Base-by-base conservation (phyloP, 2,329 filamentous ascomycete genomes). In the Penicillium crustosum region DNA sequence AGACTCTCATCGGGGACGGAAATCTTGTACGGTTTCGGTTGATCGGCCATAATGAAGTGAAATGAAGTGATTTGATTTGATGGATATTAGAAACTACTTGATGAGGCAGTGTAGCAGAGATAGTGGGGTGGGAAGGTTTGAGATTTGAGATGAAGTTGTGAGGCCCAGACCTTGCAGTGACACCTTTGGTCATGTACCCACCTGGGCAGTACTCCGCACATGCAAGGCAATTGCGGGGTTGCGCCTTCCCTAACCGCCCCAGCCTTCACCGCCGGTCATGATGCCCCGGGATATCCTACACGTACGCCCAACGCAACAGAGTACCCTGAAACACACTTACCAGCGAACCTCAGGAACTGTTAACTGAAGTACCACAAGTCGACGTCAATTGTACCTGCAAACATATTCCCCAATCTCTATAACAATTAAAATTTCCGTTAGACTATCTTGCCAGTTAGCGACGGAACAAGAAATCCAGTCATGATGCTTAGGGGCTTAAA, bases 1-100 rank as follows among this genome's bases (percentile, higher is more conserved):
- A 67, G 59, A 8, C 13, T 45, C 12, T 61, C 51, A 25, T 64
- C 54, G 3, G 61, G 44, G 7, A 67, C 42, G 6, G 60, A 60
- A 31, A 67, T 60, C 1, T 42, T 49, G 45, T 64, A 66, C 17
- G 57, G 57, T 17, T 58, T 49, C 6, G 31, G 42, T 9, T 50
- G 51, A 8, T 57, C 36, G 9, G 61, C 47, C 64, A 65, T 67
- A 9, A 4, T 58, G 21, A 49, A 6, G 6, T n/a, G 4, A 23
- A n/a, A n/a, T n/a, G n/a, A n/a, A 4, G 17, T 15, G 6, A 10
- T 25, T 27, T n/a, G 13, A 33, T 49, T 17, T 7, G 17, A 33
- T 23, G 15, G 8, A 13, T 19, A 29, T 15, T 29, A 10, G n/a
- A 50, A 44, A 15, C 3, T 51, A 10, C 12, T 4, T 25, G 19